Percentiles rank a stretch among this genome's conserved stretches.
These are phyloP conservation scores for Mayamaea pseudoterrestris DNA, from an alignment of 108 stramenopile species.

Conservation along the genomic window DNA sequence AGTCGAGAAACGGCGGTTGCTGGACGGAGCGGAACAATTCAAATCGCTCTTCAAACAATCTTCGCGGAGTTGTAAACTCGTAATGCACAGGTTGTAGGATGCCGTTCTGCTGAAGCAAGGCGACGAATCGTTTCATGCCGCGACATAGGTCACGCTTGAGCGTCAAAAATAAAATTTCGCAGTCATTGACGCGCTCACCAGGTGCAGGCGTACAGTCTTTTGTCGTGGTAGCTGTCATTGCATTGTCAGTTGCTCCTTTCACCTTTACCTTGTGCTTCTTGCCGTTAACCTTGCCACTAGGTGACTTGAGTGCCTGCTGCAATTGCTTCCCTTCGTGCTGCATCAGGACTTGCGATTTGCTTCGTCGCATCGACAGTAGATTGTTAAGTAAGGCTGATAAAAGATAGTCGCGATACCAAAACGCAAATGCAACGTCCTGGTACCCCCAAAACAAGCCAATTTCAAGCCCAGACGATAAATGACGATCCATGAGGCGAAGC, in stretches of 20 bases:
- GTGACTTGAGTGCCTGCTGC: not conserved
- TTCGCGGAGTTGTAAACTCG: slow-evolving; percentile 46
- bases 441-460: slow-evolving; percentile 40
- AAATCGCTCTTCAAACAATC: slow-evolving; percentile 55
- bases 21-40: slow-evolving; percentile 42
- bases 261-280: slow-evolving; percentile 22
- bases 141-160: slow-evolving; percentile 52
- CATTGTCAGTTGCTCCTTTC: slow-evolving; percentile 19
- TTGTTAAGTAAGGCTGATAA: slow-evolving; percentile 42
- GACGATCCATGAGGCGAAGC: slow-evolving; percentile 53
- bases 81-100: slow-evolving; percentile 20
- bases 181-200: slow-evolving; percentile 49
- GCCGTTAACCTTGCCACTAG: slow-evolving; percentile 14
- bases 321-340: slow-evolving; percentile 6
- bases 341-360: slow-evolving; percentile 13
- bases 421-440: slow-evolving; percentile 45
- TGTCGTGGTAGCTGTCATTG: not conserved
- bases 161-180: slow-evolving; percentile 32
- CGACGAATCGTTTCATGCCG: slow-evolving; percentile 59
- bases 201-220: slow-evolving; percentile 1
- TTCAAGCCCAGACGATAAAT: slow-evolving; percentile 47
- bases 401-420: slow-evolving; percentile 77
- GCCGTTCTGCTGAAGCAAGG: slow-evolving; percentile 43
- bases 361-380: slow-evolving; percentile 26
- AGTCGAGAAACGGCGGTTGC: slow-evolving; percentile 56